Evolutionary conservation across 768 basidiomycete genomes (phyloP), one percentile per base, ranked within the genome.

Genomic region (Leccinum truebloodii): DNA sequence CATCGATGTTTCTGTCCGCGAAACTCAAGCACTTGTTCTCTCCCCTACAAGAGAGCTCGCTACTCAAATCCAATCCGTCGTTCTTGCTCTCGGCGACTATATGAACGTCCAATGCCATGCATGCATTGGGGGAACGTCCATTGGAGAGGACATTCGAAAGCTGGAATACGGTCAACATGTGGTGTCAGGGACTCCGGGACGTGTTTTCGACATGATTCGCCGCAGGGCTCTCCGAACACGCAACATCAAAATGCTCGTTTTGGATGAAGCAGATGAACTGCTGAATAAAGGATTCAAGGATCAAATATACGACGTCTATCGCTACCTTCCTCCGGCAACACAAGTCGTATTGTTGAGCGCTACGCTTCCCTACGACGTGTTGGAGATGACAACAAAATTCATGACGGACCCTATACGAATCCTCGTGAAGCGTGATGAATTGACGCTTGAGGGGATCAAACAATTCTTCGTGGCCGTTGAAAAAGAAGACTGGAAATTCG

Each of bases 401-500:
- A 98, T 98, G 95, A 94, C 92, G 56, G 95, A 98, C 76, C 96
- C 96, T 35, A 94, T 98, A 73, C 91, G 94, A 51, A 97, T 99
- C 68, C 88, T 98, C 67, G 95, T 98, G 76, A 97, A 98, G 82
- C 94, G 95, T 89, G 95, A 98, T 71, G 96, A 99, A 78, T 84
- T 98, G 83, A 97, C 96, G 55, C 82, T 98, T 59, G 96, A 99
- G 71, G 91, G 91, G 9, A 95, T 95, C 79, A 95, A 95, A 69
- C 94, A 96, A 73, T 95, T 95, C 79, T 95, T 95, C 81, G 93
- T 99, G 54, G 96, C 95, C 51, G 96, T 99, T 58, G 96, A 98
- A 78, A 97, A 98, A 79, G 96, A 99, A 76, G 96, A 99, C 72
- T 98, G 95, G 95, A 99, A 99, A 74, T 95, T 97, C 71, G 95